Evolutionary conservation across 2,329 filamentous ascomycete species (phyloP).

Genomic region (Calonectria pseudoturangicola): DNA sequence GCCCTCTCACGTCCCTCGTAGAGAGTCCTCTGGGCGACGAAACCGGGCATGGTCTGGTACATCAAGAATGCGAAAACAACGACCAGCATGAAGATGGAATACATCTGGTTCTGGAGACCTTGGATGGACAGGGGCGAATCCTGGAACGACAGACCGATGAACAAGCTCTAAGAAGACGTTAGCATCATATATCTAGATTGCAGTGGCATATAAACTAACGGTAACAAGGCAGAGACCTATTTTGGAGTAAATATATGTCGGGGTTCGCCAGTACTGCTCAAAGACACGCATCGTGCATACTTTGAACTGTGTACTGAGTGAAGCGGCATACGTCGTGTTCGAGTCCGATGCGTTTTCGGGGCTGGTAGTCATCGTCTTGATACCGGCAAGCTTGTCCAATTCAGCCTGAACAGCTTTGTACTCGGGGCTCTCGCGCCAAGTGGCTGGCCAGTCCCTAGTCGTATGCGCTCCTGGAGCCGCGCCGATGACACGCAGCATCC

Average conservation of each 20-base stretch:
- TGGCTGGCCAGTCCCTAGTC: constrained; percentile 77
- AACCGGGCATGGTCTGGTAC: constrained; percentile 80
- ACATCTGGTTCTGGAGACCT: constrained; percentile 82
- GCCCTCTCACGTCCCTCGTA: constrained; percentile 82
- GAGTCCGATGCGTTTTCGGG: constrained; percentile 59
- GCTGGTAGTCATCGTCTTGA: neutral
- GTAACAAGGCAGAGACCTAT: constrained; percentile 53
- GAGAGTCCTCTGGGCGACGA: constrained; percentile 77
- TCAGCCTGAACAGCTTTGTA: constrained; percentile 73
- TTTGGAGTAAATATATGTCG: constrained; percentile 76
- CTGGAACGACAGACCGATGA: constrained; percentile 40
- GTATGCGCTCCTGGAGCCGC: constrained; percentile 67
- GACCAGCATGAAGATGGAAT: constrained; percentile 79
- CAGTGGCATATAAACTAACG: constrained; percentile 9
- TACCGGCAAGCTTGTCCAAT: constrained; percentile 80
- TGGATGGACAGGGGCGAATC: constrained; percentile 62
- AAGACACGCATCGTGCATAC: constrained; percentile 58
- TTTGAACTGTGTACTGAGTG: constrained; percentile 52
- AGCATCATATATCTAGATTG: neutral
- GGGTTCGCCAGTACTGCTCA: constrained; percentile 59
- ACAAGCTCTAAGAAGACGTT: constrained; percentile 27
- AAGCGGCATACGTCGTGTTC: constrained; percentile 75
- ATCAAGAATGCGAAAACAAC: constrained; percentile 77
- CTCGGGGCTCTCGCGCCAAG: constrained; percentile 76
- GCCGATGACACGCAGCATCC: constrained; percentile 79